phyloP scores from a whole-genome alignment of 1,284 basidiomycete genomes.

The Phellopilus nigrolimitatus region DNA sequence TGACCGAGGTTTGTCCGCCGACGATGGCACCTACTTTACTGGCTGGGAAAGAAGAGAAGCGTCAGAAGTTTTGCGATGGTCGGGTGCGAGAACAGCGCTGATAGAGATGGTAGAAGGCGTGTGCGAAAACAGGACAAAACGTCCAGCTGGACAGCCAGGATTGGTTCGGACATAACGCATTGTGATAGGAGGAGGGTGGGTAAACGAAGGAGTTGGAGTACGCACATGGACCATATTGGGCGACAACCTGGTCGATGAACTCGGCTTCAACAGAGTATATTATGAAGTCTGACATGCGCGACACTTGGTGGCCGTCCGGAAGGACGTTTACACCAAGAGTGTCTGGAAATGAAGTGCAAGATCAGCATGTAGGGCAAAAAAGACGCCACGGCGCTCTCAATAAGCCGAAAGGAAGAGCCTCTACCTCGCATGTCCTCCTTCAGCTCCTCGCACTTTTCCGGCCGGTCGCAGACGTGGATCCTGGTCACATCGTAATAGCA shows the following conservation, averaged over 20 bases:
- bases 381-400: not conserved
- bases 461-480: conserved; percentile 90
- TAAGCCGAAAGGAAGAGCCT: conserved; percentile 22
- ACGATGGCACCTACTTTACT: conserved; percentile 93
- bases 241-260: conserved; percentile 79
- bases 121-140: not conserved
- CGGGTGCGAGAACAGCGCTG: not conserved
- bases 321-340: conserved; percentile 61
- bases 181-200: not conserved
- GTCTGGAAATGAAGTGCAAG: conserved; percentile 29
- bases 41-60: conserved; percentile 41
- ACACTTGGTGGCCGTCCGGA: conserved; percentile 79
- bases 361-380: not conserved
- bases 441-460: conserved; percentile 70
- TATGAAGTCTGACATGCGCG: conserved; percentile 82
- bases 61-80: conserved; percentile 12
- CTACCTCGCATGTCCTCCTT: conserved; percentile 59
- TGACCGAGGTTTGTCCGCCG: conserved; percentile 94
- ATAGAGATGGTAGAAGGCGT: not conserved
- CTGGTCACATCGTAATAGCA: conserved; percentile 33
- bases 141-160: not conserved
- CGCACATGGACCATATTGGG: conserved; percentile 87
- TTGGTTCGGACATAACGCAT: conserved; percentile 2
- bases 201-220: conserved; percentile 17
- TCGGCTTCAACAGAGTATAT: conserved; percentile 96